Conservation (phyloP, 257 asterid species). For the Ophiorrhiza pumila region DNA sequence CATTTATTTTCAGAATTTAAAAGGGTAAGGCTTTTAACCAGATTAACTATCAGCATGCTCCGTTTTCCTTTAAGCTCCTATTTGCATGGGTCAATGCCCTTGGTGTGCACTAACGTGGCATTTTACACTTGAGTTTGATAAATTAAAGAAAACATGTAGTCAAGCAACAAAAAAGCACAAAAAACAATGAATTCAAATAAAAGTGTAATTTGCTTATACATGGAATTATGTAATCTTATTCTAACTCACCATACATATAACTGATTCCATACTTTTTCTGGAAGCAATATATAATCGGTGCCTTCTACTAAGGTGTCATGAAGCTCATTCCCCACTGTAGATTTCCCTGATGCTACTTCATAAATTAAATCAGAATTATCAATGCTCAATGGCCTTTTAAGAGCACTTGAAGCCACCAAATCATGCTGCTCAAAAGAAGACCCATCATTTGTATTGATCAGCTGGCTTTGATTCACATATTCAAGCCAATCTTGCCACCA, state of each 20-base stretch:
- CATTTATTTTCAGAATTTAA: background rate
- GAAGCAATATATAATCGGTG: conserved; percentile 93
- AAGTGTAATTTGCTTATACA: background rate
- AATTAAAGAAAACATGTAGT: background rate
- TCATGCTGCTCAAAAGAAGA: conserved; percentile 64
- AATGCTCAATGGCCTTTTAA: conserved; percentile 71
- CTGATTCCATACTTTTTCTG: conserved; percentile 81
- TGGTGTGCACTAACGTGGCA: background rate
- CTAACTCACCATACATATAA: conserved; percentile 69
- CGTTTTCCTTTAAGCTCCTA: background rate
- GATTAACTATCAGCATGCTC: background rate
- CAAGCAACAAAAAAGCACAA: background rate
- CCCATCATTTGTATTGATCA: conserved; percentile 45
- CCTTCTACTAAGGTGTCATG: conserved; percentile 96
- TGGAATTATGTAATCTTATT: background rate
- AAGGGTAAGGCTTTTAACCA: background rate
- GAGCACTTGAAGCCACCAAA: conserved; percentile 37
- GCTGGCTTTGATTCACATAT: conserved; percentile 74
- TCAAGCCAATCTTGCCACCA: conserved; percentile 99
- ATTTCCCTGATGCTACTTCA: conserved; percentile 57
- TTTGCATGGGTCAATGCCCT: background rate
- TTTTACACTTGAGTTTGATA: background rate
- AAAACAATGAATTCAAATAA: background rate
- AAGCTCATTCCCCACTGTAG: conserved; percentile 65
- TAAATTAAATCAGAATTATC: conserved; percentile 79